Base-by-base conservation (phyloP, 331 rosid genomes). In the Pyracantha coccinea region DNA sequence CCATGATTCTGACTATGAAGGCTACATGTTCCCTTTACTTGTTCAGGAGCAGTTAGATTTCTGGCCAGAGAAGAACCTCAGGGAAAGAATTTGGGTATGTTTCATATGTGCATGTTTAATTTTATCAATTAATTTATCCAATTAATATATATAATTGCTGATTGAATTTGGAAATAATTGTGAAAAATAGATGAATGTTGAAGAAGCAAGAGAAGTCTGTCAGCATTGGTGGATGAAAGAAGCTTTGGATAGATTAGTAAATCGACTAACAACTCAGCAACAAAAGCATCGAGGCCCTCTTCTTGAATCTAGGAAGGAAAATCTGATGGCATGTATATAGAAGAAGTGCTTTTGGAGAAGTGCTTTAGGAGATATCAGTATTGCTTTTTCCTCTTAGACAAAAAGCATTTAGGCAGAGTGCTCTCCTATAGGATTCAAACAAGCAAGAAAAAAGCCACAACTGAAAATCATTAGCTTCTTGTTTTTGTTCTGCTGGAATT, bases 191-290 rank as follows among this genome's bases (percentile, higher is more conserved):
- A 91, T 93, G 96, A 88, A 87, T 33, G 97, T 85, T 14, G 12
- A 14, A 1, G 96, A 91, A 71, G 98, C 98, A 24, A 88, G 88
- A 66, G 92, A 91, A 63, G 94, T 80, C 44, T 93, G 98, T 79
- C 89, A 85, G 74, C 97, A 91, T 83, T 78, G 86, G 96, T 93
- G 98, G 98, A 93, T 93, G 98, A 93, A 89, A 78, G 97, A 93
- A 45, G 98, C 98, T 13, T 71, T 93, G 11, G 98, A 93, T 33
- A 74, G 77, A 77, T 70, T 93, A 52, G 92, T 88, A 27, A 80
- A 63, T 61, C 91, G 92, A 17, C 85, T 91, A 11, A 47, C 60
- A 4, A 55, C 88, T 62, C 87, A 74, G 77, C 82, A 72, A 72
- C 84, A 73, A 77, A 76, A 41, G 23, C 78, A 74, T 62, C 47